Base-by-base conservation (phyloP, 257 asterid genomes). In the Primulina tabacum region DNA sequence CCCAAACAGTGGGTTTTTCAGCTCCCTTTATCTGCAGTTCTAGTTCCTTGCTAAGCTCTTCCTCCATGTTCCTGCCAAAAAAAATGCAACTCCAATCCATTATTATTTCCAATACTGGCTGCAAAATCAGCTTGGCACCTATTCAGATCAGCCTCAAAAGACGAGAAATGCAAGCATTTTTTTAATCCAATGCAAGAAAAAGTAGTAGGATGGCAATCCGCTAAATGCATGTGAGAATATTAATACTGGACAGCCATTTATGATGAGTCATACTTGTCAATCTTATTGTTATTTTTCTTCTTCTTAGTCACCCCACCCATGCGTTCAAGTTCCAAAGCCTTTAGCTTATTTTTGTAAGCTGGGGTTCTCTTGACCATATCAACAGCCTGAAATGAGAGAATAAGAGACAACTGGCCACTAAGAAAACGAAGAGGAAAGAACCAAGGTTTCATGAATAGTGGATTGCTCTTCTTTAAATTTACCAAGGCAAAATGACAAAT, bases 301-400 rank as follows among this genome's bases (percentile, higher is more conserved):
- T 80, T 89, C 75, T 75, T 89, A 28, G 97, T 80, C 74, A 75
- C 73, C 60, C 92, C 97, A 64, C 99, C 99, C 70, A 84, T 88
- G 78, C 96, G 95, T 78, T 94, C 98, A 69, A 89, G 85, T 79
- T 94, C 98, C 86, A 91, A 60, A 24, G 97, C 99, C 76, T 86
- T 88, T 50, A 94, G 86, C 96, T 87, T 89, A 79, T 94, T 94
- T 76, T 89, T 89, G 84, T 84, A 94, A 56, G 99, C 96, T 30
- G 96, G 98, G 64, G 98, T 89, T 80, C 78, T 94, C 88, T 88
- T 94, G 68, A 94, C 99, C 97, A 88, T 89, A 80, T 94, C 98
- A 73, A 94, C 64, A 67, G 97, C 98, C 99, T 94, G 84, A 74
- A 79, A 79, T 24, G 67, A 78, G 73, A 77, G 34, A 71, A 52